Conservation (phyloP, 148 eudicot species). For the Vaccinium macrocarpon region DNA sequence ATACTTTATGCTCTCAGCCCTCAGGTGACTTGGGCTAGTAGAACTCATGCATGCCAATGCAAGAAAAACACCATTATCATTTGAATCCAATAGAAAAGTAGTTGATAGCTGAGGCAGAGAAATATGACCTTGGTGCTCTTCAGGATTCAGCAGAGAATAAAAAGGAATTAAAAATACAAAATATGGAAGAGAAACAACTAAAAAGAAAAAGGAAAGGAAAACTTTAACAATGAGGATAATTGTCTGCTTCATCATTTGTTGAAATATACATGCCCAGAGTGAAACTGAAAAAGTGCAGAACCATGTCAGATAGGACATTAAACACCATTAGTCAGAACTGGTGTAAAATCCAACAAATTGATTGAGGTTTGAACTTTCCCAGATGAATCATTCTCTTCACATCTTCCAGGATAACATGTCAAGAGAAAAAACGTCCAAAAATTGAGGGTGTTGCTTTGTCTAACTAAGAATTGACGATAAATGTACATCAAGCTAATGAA, state of each 20-base stretch:
- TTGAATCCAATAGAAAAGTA: background rate
- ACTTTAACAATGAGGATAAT: background rate
- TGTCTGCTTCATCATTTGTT: background rate
- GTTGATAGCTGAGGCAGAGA: background rate
- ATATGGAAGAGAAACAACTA: background rate
- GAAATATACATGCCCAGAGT: background rate
- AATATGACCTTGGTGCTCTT: background rate
- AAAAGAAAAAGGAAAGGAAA: background rate
- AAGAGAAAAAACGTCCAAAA: background rate
- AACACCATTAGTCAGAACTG: background rate
- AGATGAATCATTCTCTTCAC: background rate
- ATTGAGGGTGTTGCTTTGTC: background rate
- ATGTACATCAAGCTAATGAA: background rate
- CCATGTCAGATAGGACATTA: background rate
- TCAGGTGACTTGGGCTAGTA: background rate
- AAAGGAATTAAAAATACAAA: background rate
- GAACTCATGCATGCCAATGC: background rate
- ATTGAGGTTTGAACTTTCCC: background rate
- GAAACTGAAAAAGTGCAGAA: background rate
- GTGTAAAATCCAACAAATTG: background rate
- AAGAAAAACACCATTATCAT: background rate
- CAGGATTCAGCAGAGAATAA: background rate
- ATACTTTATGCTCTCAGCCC: background rate
- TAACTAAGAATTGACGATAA: background rate
- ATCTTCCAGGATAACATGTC: background rate